Base-by-base conservation (phyloP, 352 stramenopile genomes). In the Chrysophaeum taylorii region DNA sequence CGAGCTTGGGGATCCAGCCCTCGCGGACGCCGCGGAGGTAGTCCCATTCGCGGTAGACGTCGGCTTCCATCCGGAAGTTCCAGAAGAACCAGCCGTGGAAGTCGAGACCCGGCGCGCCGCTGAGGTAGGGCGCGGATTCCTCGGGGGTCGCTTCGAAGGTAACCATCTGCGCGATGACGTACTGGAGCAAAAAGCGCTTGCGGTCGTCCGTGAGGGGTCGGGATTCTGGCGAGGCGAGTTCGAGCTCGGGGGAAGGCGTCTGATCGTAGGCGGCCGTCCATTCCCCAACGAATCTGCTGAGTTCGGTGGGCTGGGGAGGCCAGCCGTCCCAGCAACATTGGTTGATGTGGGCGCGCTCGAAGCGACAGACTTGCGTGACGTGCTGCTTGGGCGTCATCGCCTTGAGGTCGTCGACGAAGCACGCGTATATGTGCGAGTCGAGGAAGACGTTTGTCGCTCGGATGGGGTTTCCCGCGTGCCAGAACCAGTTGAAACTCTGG, bases 121-220 rank as follows among this genome's bases (percentile, higher is more conserved):
- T 61, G 18, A 25, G 50, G 50, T 61, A 61, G 9, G 18, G 9
- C 16, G 9, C 18, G 9, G 18, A 33, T 25, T 61, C 50, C 14
- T 61, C 50, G 9, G 50, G n/a, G 9, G 50, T 61, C 18, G 69
- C 62, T 71, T 84, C 79, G 50, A 81, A 84, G 23, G 73, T 64
- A 23, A 85, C 76, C 78, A 85, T 85, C 76, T 85, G 80, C 0
- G 80, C 76, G 63, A 81, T 23, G 2, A 81, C 80, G 70, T 81
- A 83, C 52, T 85, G 69, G 60, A 70, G 67, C 66, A 85, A 73
- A 50, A 85, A 85, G 0, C 64, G 48, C 57, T 77, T 68, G 50
- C 76, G 64, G 35, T 72, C 72, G 48, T 61, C 29, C 53, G 61
- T 53, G 15, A 81, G 61, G 9, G 18, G 18, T 12, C 43, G 62